phyloP scores from a whole-genome alignment of 108 stramenopile genomes.

The Skeletonema grethae region DNA sequence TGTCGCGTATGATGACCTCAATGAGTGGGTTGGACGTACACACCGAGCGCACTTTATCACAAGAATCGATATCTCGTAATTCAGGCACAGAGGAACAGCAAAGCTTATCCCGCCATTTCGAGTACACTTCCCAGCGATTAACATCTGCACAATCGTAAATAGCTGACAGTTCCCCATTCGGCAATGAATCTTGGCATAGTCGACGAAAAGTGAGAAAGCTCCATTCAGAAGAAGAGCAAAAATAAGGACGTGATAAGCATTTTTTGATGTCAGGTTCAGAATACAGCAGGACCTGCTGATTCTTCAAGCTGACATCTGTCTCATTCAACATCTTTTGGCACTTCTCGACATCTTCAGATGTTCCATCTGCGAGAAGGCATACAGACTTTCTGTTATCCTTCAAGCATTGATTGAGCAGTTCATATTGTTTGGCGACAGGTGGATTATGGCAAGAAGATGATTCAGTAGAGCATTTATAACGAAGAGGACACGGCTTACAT shows the following conservation, averaged over 20 bases:
- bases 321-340: conserved; percentile 23
- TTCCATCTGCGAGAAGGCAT: conserved; percentile 42
- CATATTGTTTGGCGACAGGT: conserved; percentile 20
- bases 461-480: conserved; percentile 58
- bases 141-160: conserved; percentile 46
- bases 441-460: conserved; percentile 34
- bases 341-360: conserved; percentile 32
- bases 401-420: conserved; percentile 49
- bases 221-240: conserved; percentile 63
- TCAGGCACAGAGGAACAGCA: conserved; percentile 45
- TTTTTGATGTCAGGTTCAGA: conserved; percentile 54
- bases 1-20: conserved; percentile 42
- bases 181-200: conserved; percentile 49
- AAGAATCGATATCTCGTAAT: conserved; percentile 40
- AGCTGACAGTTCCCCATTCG: conserved; percentile 26
- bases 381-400: conserved; percentile 52
- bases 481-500: conserved; percentile 85
- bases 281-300: conserved; percentile 34
- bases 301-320: not conserved
- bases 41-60: conserved; percentile 13
- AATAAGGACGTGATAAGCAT: conserved; percentile 67
- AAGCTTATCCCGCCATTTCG: conserved; percentile 33
- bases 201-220: conserved; percentile 60
- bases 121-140: conserved; percentile 39
- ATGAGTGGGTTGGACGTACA: conserved; percentile 36